A percentile compares a stretch with the other conserved stretches of the same genome.
Conservation (phyloP, 768 basidiomycete species). For the Phylloporus sp. region DNA sequence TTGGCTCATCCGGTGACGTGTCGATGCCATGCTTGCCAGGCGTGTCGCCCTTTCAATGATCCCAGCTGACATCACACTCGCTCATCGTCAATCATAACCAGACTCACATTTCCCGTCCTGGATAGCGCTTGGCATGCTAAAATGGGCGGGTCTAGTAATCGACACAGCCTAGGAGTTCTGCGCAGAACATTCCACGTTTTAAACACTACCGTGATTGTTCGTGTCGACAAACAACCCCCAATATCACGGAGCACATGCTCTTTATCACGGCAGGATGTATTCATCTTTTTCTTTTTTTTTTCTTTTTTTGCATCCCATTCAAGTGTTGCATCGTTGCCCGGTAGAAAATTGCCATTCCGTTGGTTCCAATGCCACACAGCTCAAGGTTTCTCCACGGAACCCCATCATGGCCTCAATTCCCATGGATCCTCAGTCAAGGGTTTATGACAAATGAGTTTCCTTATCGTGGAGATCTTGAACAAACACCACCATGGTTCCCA, state of each 20-base stretch:
- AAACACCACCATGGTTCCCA: background rate
- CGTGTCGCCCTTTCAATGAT: background rate
- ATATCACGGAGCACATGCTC: background rate
- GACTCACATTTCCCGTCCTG: background rate
- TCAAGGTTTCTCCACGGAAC: constrained; percentile 4
- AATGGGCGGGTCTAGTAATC: constrained; percentile 16
- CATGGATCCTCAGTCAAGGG: constrained; percentile 3
- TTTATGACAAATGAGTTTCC: constrained; percentile 2
- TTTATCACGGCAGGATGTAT: constrained; percentile 16
- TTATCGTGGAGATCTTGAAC: constrained; percentile 9
- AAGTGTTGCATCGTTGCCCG: background rate
- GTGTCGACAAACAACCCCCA: background rate
- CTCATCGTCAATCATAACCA: background rate
- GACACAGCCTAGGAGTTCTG: constrained; percentile 20
- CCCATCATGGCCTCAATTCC: background rate
- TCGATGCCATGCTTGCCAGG: background rate
- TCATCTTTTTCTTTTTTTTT: too few relatives aligned
- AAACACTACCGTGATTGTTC: background rate
- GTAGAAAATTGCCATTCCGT: constrained; percentile 1
- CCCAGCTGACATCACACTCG: background rate
- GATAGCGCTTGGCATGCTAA: constrained; percentile 2
- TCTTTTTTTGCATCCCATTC: background rate
- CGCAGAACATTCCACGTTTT: constrained; percentile 23
- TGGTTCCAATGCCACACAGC: background rate
- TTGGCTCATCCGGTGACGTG: background rate